Base-by-base conservation (phyloP, 2,329 filamentous ascomycete species). In the Colletotrichum musae region DNA sequence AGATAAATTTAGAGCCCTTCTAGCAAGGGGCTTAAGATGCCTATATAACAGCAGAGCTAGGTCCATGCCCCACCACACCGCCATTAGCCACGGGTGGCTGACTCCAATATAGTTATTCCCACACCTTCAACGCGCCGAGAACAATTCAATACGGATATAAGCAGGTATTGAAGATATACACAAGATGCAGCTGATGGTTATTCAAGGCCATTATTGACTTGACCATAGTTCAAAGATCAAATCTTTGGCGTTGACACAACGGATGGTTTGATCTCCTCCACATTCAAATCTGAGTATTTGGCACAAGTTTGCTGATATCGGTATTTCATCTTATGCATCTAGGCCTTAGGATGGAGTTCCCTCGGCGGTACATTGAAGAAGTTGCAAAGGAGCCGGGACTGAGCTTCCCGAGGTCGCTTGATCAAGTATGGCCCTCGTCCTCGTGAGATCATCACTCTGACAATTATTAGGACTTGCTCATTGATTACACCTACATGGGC, bases 401-500 rank as follows among this genome's bases (percentile, higher is more conserved):
- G 32, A 57, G 53, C 18, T 57, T 57, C 10, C 53, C 39, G 16
- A 57, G 41, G 32, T 43, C 53, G 2, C 32, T 57, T 7, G 53
- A 57, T n/a, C 53, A 57, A 24, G 53, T 57, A 41, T 7, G n/a
- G 53, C 36, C 9, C 4, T 4, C 5, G 18, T 15, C 36, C 15
- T 16, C 41, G 2, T 21, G 36, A n/a, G n/a, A 9, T 2, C 12
- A 12, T 36, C 36, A 43, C 18, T 13, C 36, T 57, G 4, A 57
- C 36, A 16, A 6, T 16, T 12, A 6, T 5, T 5, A 57, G 53
- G 53, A 57, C 39, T 21, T 57, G 12, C 36, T 57, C 18, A 57
- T 57, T 15, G 53, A 43, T 21, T 57, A 57, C 32, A 57, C 53
- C 3, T 57, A 43, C 36, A 57, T 57, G 36, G 53, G 53, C 6